Percentiles rank a stretch among this genome's conserved stretches.
phyloP scores from a whole-genome alignment of 208 protist species.

The Acanthamoeba divionensis region DNA sequence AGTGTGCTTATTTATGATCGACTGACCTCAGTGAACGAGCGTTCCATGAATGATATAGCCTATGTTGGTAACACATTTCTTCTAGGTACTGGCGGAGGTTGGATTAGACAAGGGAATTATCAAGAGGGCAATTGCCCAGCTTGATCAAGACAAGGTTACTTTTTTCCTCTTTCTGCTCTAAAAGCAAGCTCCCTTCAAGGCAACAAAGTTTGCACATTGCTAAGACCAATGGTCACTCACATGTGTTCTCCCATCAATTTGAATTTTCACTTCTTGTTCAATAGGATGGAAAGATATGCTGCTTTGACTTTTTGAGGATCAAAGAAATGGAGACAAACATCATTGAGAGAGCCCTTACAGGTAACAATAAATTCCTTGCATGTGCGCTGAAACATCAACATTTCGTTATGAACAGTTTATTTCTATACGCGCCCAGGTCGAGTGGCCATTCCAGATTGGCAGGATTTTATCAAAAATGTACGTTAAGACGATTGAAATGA shows the following conservation, averaged over 20 bases:
- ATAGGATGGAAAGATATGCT: slow-evolving; percentile 26
- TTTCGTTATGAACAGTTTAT: no score
- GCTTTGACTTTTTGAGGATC: not conserved
- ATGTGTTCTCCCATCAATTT: no score
- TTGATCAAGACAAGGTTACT: slow-evolving; percentile 36
- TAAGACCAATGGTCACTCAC: no score
- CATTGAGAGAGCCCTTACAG: slow-evolving; percentile 37
- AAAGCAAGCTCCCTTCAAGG: no score
- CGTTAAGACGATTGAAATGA: no score
- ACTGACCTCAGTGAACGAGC: no score
- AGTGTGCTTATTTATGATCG: no score
- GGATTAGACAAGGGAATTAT: not conserved
- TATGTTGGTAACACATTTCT: no score
- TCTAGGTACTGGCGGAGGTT: not conserved
- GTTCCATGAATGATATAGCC: no score
- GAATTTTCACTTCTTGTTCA: no score
- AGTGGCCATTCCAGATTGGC: slow-evolving; percentile 14
- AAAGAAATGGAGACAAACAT: slow-evolving; percentile 45
- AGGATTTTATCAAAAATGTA: slow-evolving; percentile 4
- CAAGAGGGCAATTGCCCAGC: slow-evolving; percentile 4
- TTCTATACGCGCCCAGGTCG: not conserved
- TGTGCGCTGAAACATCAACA: not conserved
- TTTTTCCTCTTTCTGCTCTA: no score
- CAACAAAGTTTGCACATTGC: no score
- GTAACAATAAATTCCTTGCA: not conserved